A percentile compares a stretch with the other conserved stretches of the same genome.
phyloP scores from a whole-genome alignment of 768 basidiomycete genomes.

The Leccinum variicolor region DNA sequence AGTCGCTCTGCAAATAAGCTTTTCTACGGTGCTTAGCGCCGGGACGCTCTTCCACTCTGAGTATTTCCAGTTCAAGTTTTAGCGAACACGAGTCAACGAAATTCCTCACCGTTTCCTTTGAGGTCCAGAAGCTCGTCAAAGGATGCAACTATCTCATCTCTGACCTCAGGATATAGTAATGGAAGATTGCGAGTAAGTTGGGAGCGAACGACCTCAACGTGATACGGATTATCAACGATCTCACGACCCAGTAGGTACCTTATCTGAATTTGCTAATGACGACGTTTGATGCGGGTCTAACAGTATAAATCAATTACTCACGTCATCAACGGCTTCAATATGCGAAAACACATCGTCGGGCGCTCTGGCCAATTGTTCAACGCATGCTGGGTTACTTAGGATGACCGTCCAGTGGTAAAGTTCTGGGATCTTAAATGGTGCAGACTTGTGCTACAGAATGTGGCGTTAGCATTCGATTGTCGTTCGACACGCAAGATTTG shows the following conservation, averaged over 20 bases:
- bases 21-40: constrained; percentile 22
- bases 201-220: constrained; percentile 26
- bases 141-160: constrained; percentile 40
- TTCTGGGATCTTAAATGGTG: constrained; percentile 28
- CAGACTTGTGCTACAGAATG: constrained; percentile 20
- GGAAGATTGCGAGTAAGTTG: constrained; percentile 33
- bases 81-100: not conserved
- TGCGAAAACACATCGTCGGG: not conserved
- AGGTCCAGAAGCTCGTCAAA: constrained; percentile 36
- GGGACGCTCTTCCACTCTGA: constrained; percentile 41
- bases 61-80: not conserved
- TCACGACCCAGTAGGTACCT: constrained; percentile 38
- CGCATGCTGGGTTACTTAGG: constrained; percentile 16
- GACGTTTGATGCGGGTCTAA: not conserved
- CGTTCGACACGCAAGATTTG: not conserved
- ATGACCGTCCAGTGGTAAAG: constrained; percentile 38
- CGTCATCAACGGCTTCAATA: not conserved
- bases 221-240: constrained; percentile 29
- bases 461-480: too few relatives aligned
- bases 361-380: not conserved
- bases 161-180: constrained; percentile 41
- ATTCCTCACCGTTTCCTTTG: constrained; percentile 10
- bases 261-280: constrained; percentile 21
- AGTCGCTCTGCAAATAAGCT: constrained; percentile 39
- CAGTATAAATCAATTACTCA: not conserved